These are phyloP conservation scores for Cordia subcordata DNA, from an alignment of 257 asterid species.

Conservation along the genomic window DNA sequence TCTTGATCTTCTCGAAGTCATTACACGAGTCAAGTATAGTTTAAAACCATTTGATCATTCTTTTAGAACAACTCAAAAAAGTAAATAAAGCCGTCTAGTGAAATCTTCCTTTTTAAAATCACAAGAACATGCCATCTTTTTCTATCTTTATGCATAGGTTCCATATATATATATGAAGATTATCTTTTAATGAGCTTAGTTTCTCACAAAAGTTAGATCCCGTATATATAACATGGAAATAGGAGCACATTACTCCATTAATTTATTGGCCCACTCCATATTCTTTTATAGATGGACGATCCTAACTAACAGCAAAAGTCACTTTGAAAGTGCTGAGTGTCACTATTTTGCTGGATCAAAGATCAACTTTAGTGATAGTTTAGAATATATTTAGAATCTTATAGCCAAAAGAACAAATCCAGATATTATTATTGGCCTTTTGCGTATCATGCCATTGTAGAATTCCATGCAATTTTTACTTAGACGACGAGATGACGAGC, in stretches of 20 bases:
- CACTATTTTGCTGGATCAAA: not conserved
- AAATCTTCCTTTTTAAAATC: not conserved
- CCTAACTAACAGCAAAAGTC: constrained; percentile 1
- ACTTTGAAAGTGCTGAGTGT: not conserved
- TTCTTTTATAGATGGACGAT: not conserved
- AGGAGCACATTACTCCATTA: not conserved
- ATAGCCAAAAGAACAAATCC: not conserved
- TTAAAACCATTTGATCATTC: not conserved
- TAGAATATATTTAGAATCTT: not conserved
- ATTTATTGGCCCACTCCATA: not conserved
- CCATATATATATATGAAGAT: no score
- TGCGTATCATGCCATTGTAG: constrained; percentile 4
- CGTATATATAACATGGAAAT: not conserved
- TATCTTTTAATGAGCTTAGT: not conserved
- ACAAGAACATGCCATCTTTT: not conserved
- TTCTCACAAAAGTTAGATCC: not conserved
- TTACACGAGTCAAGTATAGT: not conserved
- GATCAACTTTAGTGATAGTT: not conserved
- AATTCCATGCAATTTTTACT: not conserved
- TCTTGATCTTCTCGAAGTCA: not conserved
- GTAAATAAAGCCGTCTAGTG: not conserved
- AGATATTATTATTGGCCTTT: not conserved
- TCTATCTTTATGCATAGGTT: not conserved
- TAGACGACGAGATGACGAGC: no score
- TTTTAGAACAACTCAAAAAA: not conserved